phyloP scores from a whole-genome alignment of 495 filamentous ascomycete genomes.

The Lophium mytilinum region DNA sequence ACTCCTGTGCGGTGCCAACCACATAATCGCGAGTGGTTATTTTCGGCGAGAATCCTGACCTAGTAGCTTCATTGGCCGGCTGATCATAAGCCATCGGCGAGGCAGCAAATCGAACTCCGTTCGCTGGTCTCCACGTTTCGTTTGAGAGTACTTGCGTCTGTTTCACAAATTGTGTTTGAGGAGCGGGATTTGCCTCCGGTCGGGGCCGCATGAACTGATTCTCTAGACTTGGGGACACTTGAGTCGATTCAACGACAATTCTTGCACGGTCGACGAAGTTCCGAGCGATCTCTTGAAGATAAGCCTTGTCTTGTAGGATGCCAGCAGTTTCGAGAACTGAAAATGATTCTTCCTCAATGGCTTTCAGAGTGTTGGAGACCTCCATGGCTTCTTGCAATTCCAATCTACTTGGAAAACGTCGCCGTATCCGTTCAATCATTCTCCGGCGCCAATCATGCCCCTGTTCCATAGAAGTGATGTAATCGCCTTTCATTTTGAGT shows the following conservation, averaged over 20 bases:
- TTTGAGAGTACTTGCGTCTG: constrained; percentile 11
- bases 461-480: too few species aligned
- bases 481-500: neutral
- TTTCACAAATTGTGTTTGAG: constrained; percentile 24
- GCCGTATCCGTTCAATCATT: neutral
- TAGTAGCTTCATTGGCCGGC: too few species aligned
- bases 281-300: neutral
- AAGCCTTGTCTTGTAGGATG: neutral
- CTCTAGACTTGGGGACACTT: constrained; percentile 5
- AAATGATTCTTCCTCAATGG: neutral
- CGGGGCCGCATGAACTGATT: neutral
- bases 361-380: neutral
- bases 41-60: too few species aligned
- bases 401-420: neutral
- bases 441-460: neutral
- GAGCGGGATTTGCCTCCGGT: constrained; percentile 2
- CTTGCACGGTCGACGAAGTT: neutral
- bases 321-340: neutral
- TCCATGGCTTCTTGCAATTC: neutral
- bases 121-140: constrained; percentile 14
- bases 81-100: neutral
- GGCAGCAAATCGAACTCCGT: constrained; percentile 6
- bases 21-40: neutral
- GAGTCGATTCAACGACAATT: constrained; percentile 18
- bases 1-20: neutral